Conservation (phyloP, 805 yeast genomes). For the Saccharomycopsis microspora region DNA sequence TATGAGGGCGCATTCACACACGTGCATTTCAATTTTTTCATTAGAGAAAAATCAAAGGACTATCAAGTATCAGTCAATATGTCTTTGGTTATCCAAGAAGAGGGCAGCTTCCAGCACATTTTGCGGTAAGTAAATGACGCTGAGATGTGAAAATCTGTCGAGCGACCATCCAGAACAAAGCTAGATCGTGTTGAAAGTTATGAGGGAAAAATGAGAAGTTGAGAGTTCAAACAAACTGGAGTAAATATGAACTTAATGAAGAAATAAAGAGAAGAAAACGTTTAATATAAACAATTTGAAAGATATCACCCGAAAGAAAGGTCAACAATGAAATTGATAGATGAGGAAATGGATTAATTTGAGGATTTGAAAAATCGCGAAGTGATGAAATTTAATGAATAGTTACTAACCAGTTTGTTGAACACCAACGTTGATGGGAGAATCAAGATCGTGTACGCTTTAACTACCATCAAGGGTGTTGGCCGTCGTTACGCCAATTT, state of each 20-base stretch:
- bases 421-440: slow-evolving; percentile 99
- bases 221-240: no score
- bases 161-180: background rate
- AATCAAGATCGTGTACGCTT: slow-evolving; percentile 99
- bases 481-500: slow-evolving; percentile 99
- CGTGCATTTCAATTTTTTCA: no score
- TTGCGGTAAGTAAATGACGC: slow-evolving; percentile 69
- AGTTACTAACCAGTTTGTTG: slow-evolving; percentile 59
- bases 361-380: no score
- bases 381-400: no score
- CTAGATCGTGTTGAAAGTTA: background rate
- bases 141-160: background rate
- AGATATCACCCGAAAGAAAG: no score
- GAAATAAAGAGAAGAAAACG: no score
- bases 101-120: slow-evolving; percentile 99
- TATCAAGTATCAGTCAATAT: slow-evolving; percentile 31
- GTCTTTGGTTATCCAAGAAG: slow-evolving; percentile 98
- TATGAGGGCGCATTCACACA: no score
- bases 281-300: no score
- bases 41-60: no score
- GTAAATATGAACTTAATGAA: no score
- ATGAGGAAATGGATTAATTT: no score
- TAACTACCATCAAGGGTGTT: slow-evolving; percentile 99
- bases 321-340: no score
- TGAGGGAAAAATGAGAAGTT: background rate